A percentile compares a stretch with the other conserved stretches of the same genome.
phyloP scores from a whole-genome alignment of 257 asterid genomes.

The Prunella vulgaris region DNA sequence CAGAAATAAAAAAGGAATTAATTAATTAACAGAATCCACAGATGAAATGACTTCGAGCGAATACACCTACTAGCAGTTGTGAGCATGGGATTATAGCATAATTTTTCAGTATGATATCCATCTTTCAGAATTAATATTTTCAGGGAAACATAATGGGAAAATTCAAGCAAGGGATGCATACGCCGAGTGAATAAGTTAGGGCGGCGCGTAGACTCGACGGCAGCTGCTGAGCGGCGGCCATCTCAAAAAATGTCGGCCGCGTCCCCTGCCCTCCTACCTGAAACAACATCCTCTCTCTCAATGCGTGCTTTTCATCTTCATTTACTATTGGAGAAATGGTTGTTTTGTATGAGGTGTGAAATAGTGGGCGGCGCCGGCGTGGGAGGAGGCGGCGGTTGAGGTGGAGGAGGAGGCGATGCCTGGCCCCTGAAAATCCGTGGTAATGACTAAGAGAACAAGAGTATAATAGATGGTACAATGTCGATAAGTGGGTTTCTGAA shows the following conservation, averaged over 20 bases:
- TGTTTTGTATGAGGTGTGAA: too few relatives aligned
- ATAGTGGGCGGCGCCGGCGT: too few relatives aligned
- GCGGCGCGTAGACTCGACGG: constrained; percentile 98
- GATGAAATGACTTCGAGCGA: neutral
- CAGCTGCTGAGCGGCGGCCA: constrained; percentile 99
- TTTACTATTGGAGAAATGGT: too few relatives aligned
- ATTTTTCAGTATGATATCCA: neutral
- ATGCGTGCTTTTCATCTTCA: constrained; percentile 19
- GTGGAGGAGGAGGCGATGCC: too few relatives aligned
- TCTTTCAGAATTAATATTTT: neutral
- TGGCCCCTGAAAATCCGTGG: too few relatives aligned
- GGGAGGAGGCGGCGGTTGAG: too few relatives aligned
- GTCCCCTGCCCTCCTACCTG: constrained; percentile 99
- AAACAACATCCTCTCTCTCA: constrained; percentile 65
- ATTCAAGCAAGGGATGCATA: constrained; percentile 24
- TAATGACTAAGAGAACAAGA: too few relatives aligned
- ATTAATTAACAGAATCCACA: neutral
- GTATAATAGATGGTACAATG: too few relatives aligned
- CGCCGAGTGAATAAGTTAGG: constrained; percentile 90
- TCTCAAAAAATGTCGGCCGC: constrained; percentile 99
- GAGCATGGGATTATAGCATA: neutral
- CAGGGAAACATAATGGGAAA: neutral
- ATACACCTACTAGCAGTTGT: neutral
- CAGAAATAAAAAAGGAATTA: neutral
- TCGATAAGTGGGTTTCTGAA: too few relatives aligned